Conservation (phyloP, 352 stramenopile genomes). For the Phytophthora tentaculata region DNA sequence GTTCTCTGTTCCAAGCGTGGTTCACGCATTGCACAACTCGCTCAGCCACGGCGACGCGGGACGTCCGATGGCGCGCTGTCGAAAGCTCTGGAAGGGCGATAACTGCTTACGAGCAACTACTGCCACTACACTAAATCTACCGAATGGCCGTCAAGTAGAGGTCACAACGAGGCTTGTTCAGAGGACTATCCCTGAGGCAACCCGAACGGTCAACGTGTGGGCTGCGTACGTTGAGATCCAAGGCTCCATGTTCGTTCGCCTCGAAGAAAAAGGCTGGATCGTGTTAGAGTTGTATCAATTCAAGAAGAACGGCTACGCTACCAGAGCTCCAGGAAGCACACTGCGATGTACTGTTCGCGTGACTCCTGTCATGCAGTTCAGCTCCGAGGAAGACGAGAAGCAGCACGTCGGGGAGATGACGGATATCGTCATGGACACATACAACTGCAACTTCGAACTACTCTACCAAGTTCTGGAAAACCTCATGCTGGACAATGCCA, state of each 20-base stretch:
- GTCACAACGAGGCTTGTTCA: conserved; percentile 22
- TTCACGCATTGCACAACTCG: conserved; percentile 7
- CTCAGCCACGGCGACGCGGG: conserved; percentile 13
- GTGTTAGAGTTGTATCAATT: conserved; percentile 3
- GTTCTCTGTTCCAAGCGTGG: conserved; percentile 20
- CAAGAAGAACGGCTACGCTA: not conserved
- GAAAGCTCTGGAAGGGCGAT: conserved; percentile 12
- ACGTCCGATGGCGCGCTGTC: conserved; percentile 2
- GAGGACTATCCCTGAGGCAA: conserved; percentile 15
- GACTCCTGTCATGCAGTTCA: conserved; percentile 17
- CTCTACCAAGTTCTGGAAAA: conserved; percentile 29
- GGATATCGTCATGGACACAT: conserved; percentile 23
- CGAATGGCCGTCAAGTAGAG: conserved; percentile 1
- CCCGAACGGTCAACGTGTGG: conserved; percentile 28
- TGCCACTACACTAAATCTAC: not conserved
- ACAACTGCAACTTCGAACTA: conserved; percentile 24
- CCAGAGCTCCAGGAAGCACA: not conserved
- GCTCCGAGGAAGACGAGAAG: conserved; percentile 16
- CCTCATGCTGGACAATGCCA: conserved; percentile 24
- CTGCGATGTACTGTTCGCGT: conserved; percentile 13
- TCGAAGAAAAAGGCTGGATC: conserved; percentile 41
- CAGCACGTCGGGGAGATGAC: conserved; percentile 19
- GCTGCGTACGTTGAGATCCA: conserved; percentile 38
- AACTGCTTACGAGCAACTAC: conserved; percentile 22
- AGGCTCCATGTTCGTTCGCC: conserved; percentile 35